These are phyloP conservation scores for Cyclotella sp. DNA, from an alignment of 108 stramenopile genomes.

Conservation along the genomic window DNA sequence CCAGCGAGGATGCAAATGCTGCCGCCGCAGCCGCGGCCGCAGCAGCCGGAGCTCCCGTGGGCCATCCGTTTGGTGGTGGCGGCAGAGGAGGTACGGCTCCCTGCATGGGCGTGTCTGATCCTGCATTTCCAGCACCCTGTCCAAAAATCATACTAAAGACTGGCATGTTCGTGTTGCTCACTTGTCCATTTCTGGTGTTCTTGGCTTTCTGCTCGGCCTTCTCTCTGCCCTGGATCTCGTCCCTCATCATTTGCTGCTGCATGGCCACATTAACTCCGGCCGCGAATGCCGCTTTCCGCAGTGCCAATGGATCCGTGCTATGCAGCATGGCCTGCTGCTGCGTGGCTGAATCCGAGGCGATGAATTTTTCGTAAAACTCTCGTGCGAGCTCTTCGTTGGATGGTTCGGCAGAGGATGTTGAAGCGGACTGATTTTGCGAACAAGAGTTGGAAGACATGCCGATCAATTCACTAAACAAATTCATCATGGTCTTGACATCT, in stretches of 20 bases:
- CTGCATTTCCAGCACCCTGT: background rate
- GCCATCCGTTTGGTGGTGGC: slow-evolving; percentile 38
- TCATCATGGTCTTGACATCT: slow-evolving; percentile 16
- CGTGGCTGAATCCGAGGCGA: background rate
- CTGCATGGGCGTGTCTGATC: background rate
- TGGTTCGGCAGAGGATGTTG: background rate
- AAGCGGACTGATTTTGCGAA: background rate
- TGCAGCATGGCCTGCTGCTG: slow-evolving; percentile 17
- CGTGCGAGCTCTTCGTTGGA: slow-evolving; percentile 11
- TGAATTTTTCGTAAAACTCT: slow-evolving; percentile 22
- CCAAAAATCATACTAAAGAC: slow-evolving; percentile 41
- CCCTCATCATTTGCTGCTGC: slow-evolving; percentile 18
- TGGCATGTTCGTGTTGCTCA: slow-evolving; percentile 15
- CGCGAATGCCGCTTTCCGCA: slow-evolving; percentile 28
- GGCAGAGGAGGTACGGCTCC: slow-evolving; percentile 29
- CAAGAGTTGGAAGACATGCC: background rate
- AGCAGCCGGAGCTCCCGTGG: slow-evolving; percentile 16
- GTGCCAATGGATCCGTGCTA: slow-evolving; percentile 12
- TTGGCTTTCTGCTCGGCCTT: slow-evolving; percentile 10
- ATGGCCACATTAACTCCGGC: slow-evolving; percentile 39
- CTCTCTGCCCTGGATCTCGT: slow-evolving; percentile 6
- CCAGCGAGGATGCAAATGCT: slow-evolving; percentile 28
- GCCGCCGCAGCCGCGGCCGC: slow-evolving; percentile 32
- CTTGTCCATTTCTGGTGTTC: background rate
- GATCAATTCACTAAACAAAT: slow-evolving; percentile 10